A percentile compares a stretch with the other conserved stretches of the same genome.
These are phyloP conservation scores for Heracleum sosnowskyi DNA, from an alignment of 129 eudicot genomes.

Conservation along the genomic window DNA sequence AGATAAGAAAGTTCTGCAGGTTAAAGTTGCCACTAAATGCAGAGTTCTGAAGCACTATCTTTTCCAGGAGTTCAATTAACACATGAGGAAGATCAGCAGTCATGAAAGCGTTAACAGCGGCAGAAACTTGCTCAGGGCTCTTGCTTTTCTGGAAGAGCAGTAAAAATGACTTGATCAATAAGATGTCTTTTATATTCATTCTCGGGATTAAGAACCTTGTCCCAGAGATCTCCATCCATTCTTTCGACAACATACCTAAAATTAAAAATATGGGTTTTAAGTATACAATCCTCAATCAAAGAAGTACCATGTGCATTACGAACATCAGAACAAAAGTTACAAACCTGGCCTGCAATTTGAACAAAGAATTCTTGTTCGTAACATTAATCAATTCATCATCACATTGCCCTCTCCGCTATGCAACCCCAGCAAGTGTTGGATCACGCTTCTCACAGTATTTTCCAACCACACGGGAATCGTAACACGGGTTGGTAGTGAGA, in stretches of 20 bases:
- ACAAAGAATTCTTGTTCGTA: constrained; percentile 86
- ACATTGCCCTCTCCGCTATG: constrained; percentile 95
- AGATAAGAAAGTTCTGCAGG: constrained; percentile 76
- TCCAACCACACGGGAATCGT: constrained; percentile 98
- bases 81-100: constrained; percentile 99
- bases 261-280: constrained; percentile 10
- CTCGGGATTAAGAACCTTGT: constrained; percentile 86
- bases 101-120: constrained; percentile 96
- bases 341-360: constrained; percentile 93
- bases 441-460: constrained; percentile 97
- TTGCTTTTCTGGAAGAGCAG: constrained; percentile 90
- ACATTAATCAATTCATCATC: constrained; percentile 95
- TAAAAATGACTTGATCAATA: constrained; percentile 93
- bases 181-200: constrained; percentile 89
- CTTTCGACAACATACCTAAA: constrained; percentile 90
- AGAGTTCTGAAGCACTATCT: constrained; percentile 89
- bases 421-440: constrained; percentile 98
- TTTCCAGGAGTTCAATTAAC: constrained; percentile 85
- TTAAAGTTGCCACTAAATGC: constrained; percentile 93
- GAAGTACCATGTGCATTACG: not conserved
- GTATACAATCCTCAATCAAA: not conserved
- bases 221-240: constrained; percentile 98
- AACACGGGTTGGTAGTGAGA: constrained; percentile 91
- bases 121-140: constrained; percentile 94
- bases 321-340: constrained; percentile 13